Percentiles rank a stretch among this genome's conserved stretches.
Evolutionary conservation across 2,329 filamentous ascomycete genomes (phyloP).

Genomic region (Dactylonectria estremocensis): DNA sequence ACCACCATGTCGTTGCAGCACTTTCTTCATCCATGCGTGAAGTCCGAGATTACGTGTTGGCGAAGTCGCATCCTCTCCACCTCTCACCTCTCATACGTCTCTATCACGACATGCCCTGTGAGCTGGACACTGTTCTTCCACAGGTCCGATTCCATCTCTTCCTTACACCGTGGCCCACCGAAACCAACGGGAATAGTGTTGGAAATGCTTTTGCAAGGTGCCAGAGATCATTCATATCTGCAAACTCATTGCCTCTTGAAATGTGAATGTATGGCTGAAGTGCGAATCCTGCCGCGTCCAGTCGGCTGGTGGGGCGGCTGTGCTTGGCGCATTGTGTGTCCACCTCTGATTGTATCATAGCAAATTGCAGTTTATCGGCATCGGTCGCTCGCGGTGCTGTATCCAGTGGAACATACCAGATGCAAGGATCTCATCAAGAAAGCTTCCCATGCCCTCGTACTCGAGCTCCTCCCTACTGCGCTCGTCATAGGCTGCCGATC

Average conservation of each 20-base stretch:
- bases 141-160: slow-evolving; percentile 7
- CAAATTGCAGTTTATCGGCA: slow-evolving; percentile 20
- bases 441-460: slow-evolving; percentile 5
- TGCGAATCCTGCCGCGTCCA: not conserved
- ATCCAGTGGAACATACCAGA: slow-evolving; percentile 24
- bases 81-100: not conserved
- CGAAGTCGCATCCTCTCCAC: not conserved
- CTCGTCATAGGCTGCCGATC: slow-evolving; percentile 2
- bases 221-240: slow-evolving; percentile 15
- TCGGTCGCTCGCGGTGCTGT: slow-evolving; percentile 12
- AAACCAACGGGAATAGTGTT: slow-evolving; percentile 20
- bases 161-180: not conserved
- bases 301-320: slow-evolving; percentile 7
- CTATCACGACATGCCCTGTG: not conserved
- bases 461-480: slow-evolving; percentile 16
- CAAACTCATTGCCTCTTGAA: slow-evolving; percentile 12
- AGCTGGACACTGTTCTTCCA: slow-evolving; percentile 9
- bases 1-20: no score
- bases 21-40: slow-evolving; percentile 7
- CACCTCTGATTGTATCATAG: slow-evolving; percentile 16
- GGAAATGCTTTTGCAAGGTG: slow-evolving; percentile 24
- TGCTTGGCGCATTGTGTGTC: not conserved
- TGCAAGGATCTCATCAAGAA: slow-evolving; percentile 6
- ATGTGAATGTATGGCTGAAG: slow-evolving; percentile 20
- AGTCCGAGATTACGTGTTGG: slow-evolving; percentile 15